Conservation (phyloP, 2,329 filamentous ascomycete genomes). For the Aspergillus neotritici region DNA sequence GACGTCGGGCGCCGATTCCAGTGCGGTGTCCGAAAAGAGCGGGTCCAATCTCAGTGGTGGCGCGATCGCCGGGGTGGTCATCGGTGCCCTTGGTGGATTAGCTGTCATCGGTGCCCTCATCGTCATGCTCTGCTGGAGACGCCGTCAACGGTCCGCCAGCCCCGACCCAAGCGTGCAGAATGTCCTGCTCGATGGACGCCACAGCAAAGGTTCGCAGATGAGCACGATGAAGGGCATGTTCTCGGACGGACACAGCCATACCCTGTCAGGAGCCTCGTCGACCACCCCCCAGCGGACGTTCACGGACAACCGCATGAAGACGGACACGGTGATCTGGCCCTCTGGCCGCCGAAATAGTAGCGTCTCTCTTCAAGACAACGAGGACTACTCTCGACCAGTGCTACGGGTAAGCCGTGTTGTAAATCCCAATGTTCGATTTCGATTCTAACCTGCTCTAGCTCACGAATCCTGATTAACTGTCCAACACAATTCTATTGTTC, state of each 20-base stretch:
- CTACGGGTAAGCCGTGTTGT: slow-evolving; percentile 31
- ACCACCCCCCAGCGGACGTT: slow-evolving; percentile 25
- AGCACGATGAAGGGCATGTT: slow-evolving; percentile 31
- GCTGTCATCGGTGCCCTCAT: slow-evolving; percentile 34
- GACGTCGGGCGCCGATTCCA: slow-evolving; percentile 14
- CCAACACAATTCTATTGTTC: slow-evolving; percentile 1
- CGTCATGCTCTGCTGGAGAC: slow-evolving; percentile 36
- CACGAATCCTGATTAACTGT: slow-evolving; percentile 31
- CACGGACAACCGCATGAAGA: slow-evolving; percentile 43
- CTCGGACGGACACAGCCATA: slow-evolving; percentile 23
- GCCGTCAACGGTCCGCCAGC: slow-evolving; percentile 28
- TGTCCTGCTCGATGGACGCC: slow-evolving; percentile 25
- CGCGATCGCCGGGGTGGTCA: slow-evolving; percentile 41
- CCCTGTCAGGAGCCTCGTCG: slow-evolving; percentile 20
- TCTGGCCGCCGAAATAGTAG: slow-evolving; percentile 40
- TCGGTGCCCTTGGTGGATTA: slow-evolving; percentile 37
- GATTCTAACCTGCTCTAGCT: slow-evolving; percentile 23
- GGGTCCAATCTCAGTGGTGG: slow-evolving; percentile 33
- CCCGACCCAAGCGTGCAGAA: slow-evolving; percentile 28
- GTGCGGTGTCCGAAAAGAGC: slow-evolving; percentile 6
- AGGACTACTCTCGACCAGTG: slow-evolving; percentile 45
- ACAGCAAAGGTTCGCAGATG: slow-evolving; percentile 33
- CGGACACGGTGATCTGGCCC: slow-evolving; percentile 36
- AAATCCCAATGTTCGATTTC: neutral
- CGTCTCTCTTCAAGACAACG: slow-evolving; percentile 44